Evolutionary conservation across 164 flowering plant genomes (phyloP), one percentile per base, ranked within the genome.

Genomic region (Cinnamomum micranthum): DNA sequence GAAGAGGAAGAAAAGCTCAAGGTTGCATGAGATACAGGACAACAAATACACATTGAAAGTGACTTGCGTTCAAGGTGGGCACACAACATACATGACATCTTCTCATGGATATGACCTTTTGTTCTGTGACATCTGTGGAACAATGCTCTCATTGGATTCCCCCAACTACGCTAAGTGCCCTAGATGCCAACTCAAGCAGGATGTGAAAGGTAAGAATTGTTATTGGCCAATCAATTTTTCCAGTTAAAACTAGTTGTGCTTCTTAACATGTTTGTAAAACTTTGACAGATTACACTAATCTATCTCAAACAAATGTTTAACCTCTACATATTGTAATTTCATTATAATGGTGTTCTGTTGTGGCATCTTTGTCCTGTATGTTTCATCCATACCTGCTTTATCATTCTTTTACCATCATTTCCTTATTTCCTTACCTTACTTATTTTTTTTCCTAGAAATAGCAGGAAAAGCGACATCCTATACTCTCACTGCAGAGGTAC

Each of bases 401-500:
- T 25, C 67, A 64, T 2, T 6, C 2, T 17, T 41, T 35, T 31
- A 31, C 12, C 33, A 7, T 33, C 19, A 12, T 60, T 77, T 51
- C 28, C 51, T 27, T 47, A 14, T 35, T 72, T 68, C 10, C 31
- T 19, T 9, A 6, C 27, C 25, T 65, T 14, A n/a, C 22, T 52
- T 17, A 35, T 4, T 64, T 60, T 31, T 59, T 65, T 52, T 78
- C 70, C 20, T 71, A 85, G 88, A 82, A n/a, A 58, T 85, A 55
- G 74, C 35, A 35, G 85, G 80, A 47, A 85, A 60, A 70, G 89
- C 87, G 79, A 85, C 79, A 68, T 14, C 77, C 52, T 88, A 89
- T 75, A 81, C 77, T 50, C 80, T 86, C 62, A 79, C 86, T 31
- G 86, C 84, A 41, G 89, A 86, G 89, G 90, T 87, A 83, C 70